Base-by-base conservation (phyloP, 2,329 filamentous ascomycete species). In the Aspergillus pseudotamarii region DNA sequence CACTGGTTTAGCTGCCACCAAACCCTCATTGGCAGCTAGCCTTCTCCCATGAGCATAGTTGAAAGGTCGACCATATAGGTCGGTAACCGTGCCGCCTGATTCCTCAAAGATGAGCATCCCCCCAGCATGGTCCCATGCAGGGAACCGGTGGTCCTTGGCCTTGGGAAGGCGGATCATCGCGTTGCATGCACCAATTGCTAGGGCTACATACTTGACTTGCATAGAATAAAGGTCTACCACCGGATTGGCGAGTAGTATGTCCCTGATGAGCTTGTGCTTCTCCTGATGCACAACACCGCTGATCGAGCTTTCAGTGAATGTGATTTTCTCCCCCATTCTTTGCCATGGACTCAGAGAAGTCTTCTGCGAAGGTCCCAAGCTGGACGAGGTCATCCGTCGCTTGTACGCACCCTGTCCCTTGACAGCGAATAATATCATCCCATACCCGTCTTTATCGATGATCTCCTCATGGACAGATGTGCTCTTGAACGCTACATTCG, bases 101-200 rank as follows among this genome's bases (percentile, higher is more conserved):
- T 64, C 62, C 34, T 61, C 59, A 45, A 59, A 64, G n/a, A 64
- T 56, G 23, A 64, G 41, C 59, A 61, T 59, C 3, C 56, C 62
- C 3, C 62, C 62, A 1, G 62, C 62, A 43, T 62, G 62, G 23
- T 64, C 59, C 59, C 59, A 64, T 21, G 43, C 59, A 55, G 51
- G 58, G 26, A 60, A 56, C 36, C 56, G 55, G 32, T 54, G 50
- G 10, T 56, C 43, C 41, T 46, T 41, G 32, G 51, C 41, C 41
- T 50, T 53, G 21, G 62, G 62, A 38, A 64, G 58, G n/a, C 62
- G 50, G 19, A 64, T 46, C 62, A 64, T 64, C 28, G 56, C 62
- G 53, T 60, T 61, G 50, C 62, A 61, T n/a, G 55, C 56, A 46
- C 62, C 62, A n/a, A 62, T 26, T 12, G 45, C 50, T 11, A 64